Evolutionary conservation across 164 flowering plant species (phyloP).

Genomic region (Liriodendron chinense): DNA sequence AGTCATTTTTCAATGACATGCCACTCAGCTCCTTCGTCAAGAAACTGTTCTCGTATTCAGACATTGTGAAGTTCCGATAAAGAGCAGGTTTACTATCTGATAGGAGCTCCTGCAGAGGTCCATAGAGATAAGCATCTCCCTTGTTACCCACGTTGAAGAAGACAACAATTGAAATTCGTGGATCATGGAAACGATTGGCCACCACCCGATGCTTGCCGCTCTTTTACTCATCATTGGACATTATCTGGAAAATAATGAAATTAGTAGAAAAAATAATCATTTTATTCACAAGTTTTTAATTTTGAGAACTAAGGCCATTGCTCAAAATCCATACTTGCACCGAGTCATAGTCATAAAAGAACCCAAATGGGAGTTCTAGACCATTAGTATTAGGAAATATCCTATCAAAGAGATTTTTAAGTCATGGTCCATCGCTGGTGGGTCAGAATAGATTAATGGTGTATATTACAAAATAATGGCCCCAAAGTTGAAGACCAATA

Average conservation of each 20-base stretch:
- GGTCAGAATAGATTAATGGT: too few species aligned
- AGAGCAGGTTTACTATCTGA: slow-evolving; percentile 9
- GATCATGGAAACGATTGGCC: slow-evolving; percentile 17
- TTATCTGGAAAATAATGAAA: slow-evolving; percentile 11
- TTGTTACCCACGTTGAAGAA: slow-evolving; percentile 11
- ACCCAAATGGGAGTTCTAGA: too few species aligned
- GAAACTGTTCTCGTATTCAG: slow-evolving; percentile 6
- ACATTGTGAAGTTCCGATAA: slow-evolving; percentile 16
- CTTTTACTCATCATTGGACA: slow-evolving; percentile 22
- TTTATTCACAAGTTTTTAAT: too few species aligned
- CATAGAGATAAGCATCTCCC: slow-evolving; percentile 3
- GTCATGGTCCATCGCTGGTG: too few species aligned
- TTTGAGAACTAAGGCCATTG: too few species aligned
- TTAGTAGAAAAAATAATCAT: too few species aligned
- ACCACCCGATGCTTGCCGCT: slow-evolving; percentile 25
- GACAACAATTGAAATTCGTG: slow-evolving; percentile 16
- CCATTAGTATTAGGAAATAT: too few species aligned
- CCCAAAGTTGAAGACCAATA: too few species aligned
- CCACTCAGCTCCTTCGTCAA: slow-evolving; percentile 12
- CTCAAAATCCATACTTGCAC: too few species aligned
- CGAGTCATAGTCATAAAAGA: too few species aligned
- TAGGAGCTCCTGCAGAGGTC: slow-evolving; percentile 24
- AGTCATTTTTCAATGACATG: background rate
- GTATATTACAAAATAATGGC: too few species aligned
- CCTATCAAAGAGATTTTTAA: too few species aligned